Evolutionary conservation across 1,284 basidiomycete genomes (phyloP), one percentile per base, ranked within the genome.

Genomic region (Cryptococcus maquisensis): DNA sequence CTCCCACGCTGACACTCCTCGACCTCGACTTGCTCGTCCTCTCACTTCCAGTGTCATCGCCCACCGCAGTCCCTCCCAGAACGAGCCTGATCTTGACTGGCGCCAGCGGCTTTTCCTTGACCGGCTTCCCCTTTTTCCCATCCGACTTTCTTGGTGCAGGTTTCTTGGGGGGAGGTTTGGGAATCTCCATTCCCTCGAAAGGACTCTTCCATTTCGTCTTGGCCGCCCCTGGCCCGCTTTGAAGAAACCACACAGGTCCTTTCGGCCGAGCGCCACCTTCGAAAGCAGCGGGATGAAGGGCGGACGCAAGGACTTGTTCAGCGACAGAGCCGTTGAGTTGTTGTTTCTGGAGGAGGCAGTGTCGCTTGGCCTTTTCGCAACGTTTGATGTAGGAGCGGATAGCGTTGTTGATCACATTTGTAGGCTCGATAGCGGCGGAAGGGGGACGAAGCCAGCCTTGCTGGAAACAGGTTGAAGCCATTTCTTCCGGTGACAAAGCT

Each of bases 391-490:
- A 73, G 28, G 67, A 61, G 21, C 74, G 72, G 35, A 76, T 72
- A 28, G 70, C 62, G 38, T 67, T 69, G 46, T 66, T 64, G 57
- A 76, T 69, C 55, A 70, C 60, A 7, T 66, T 63, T 3, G 65
- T 49, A 3, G 70, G 71, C 35, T 66, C 63, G 37, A 72, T 65
- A 26, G 71, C 72, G 24, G 70, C 69, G 15, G 68, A 69, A 36
- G 73, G 71, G 7, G 66, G 68, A 47, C 72, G 65, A n/a, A 74
- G 57, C 74, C 74, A 73, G 5, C 70, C 70, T 47, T 68, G 61
- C 2, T 66, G 63, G 35, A 69, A 67, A 23, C 67, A 67, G 26
- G 71, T 66, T 3, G 59, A 57, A 6, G 71, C 71, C 23, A 74
- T 60, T 40, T 76, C 74, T 39, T 72, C 69, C 7, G 71, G 65